Base-by-base conservation (phyloP, 2,329 filamentous ascomycete species). In the Penicillium verrucosum region DNA sequence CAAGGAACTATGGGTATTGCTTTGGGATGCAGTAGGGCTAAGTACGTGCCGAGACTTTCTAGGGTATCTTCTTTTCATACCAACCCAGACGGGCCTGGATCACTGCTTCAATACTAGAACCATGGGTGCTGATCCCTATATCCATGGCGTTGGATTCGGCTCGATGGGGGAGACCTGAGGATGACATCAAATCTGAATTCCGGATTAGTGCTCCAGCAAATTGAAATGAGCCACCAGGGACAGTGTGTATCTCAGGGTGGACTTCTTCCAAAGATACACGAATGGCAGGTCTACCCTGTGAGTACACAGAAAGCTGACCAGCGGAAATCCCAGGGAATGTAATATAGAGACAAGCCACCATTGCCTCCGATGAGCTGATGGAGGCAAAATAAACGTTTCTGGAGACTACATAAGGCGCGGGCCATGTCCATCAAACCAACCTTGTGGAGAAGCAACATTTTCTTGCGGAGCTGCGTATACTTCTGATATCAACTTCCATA, bases 131-230 rank as follows among this genome's bases (percentile, higher is more conserved):
- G 23, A 27, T 29, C 8, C 11, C 5, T 32, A 30, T 23, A 37
- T 12, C 32, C 50, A 38, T 29, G 50, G 50, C 9, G 10, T 43
- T 18, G 6, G 12, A 23, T 5, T 30, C 16, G 38, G 40, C 23
- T 21, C 30, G 4, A 36, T n/a, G 16, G 9, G n/a, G 21, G 38
- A 38, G 30, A 25, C 16, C 11, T 23, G 29, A 14, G 18, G 16
- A 54, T 58, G 56, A 58, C 51, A 58, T 58, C 51, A 58, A 58
- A 34, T 1, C 21, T 11, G 10, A 14, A 30, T 10, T 4, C n/a
- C 51, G 51, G 51, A 45, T 46, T 37, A 21, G 21, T 34, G 45
- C 51, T 36, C 51, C 56, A n/a, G 23, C 45, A 45, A 54, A 50
- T 50, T 41, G 29, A 43, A 44, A 21, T 5, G 2, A 36, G 7